Evolutionary conservation across 2,329 filamentous ascomycete genomes (phyloP).

Genomic region (Leptosphaerulina australis): DNA sequence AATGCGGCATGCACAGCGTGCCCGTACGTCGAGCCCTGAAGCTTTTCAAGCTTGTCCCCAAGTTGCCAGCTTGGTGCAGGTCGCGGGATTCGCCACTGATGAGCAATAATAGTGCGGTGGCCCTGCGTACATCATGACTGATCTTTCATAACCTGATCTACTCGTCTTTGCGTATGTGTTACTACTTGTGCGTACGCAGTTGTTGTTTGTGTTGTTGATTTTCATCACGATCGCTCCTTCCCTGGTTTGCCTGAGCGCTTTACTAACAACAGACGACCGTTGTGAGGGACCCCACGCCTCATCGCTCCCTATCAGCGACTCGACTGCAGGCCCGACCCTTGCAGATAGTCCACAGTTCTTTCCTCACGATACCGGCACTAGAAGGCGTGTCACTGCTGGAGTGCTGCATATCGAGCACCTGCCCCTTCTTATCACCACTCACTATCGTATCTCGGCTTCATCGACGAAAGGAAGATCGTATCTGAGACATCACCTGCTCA

Average conservation of each 20-base stretch:
- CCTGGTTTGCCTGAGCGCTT: constrained; percentile 34
- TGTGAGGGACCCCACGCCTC: constrained; percentile 31
- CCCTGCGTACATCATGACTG: constrained; percentile 7
- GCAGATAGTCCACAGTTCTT: constrained; percentile 27
- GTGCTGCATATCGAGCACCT: constrained; percentile 16
- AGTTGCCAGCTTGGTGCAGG: constrained; percentile 15
- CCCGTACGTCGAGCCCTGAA: constrained; percentile 11
- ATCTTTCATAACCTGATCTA: constrained; percentile 2
- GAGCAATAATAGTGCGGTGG: constrained; percentile 18
- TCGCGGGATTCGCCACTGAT: constrained; percentile 14
- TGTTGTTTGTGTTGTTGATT: constrained; percentile 6
- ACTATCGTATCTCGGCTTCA: constrained; percentile 11
- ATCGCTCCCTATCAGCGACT: constrained; percentile 27
- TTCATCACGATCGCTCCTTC: constrained; percentile 22
- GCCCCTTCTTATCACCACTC: constrained; percentile 14
- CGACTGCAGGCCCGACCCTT: constrained; percentile 39
- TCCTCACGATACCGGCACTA: constrained; percentile 25
- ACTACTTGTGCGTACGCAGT: not conserved
- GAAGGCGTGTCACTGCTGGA: constrained; percentile 23
- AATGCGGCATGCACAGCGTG: constrained; percentile 18
- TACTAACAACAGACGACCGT: constrained; percentile 30
- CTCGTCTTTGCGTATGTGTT: not conserved
- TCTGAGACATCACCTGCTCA: constrained; percentile 24
- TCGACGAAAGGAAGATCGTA: constrained; percentile 37
- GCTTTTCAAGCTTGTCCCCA: constrained; percentile 14